Base-by-base conservation (phyloP, 345 rosid genomes). In the Xanthoceras sorbifolium region DNA sequence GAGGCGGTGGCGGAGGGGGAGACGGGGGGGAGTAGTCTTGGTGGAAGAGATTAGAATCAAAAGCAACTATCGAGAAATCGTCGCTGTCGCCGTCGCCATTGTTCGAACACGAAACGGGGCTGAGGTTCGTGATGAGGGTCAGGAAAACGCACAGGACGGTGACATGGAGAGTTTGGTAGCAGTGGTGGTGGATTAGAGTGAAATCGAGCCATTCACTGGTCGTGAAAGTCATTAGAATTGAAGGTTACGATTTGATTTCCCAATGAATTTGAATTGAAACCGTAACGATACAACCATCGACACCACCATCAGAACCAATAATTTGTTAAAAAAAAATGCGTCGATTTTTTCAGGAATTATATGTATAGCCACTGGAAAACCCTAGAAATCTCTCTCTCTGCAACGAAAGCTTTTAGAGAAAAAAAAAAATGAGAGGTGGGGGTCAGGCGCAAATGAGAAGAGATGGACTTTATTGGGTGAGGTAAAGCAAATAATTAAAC, bases 1-100 rank as follows among this genome's bases (percentile, higher is more conserved):
- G 98, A 29, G 99, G 98, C 3, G 97, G 98, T 23, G 98, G 98
- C 0, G 99, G 99, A 0, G 98, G 98, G 5, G 99, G 99, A 26
- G 99, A 85, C 8, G 98, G 98, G 1, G 99, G 99, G 0, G 99
- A 90, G 87, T 96, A 96, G 79, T 96, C 99, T 85, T 92, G 98
- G 72, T 90, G 94, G 77, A 84, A 90, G 65, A 89, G 74, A 73
- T 78, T 78, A 15, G 86, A 74, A 82, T 85, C 93, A 59, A 79
- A 82, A 83, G 86, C 89, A 61, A 80, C 71, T 76, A 66, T 64
- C 52, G 87, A 84, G 34, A 87, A 86, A 72, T 79, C 86, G 42
- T 79, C 54, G 67, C 3, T 15, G 54, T 23, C 62, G 26, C 28
- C 28, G 12, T 28, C 62, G 11, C 48, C 77, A 54, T 84, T 31